Percentiles rank a stretch among this genome's conserved stretches.
phyloP scores from a whole-genome alignment of 2,329 filamentous ascomycete genomes.

The Alternaria alternata region DNA sequence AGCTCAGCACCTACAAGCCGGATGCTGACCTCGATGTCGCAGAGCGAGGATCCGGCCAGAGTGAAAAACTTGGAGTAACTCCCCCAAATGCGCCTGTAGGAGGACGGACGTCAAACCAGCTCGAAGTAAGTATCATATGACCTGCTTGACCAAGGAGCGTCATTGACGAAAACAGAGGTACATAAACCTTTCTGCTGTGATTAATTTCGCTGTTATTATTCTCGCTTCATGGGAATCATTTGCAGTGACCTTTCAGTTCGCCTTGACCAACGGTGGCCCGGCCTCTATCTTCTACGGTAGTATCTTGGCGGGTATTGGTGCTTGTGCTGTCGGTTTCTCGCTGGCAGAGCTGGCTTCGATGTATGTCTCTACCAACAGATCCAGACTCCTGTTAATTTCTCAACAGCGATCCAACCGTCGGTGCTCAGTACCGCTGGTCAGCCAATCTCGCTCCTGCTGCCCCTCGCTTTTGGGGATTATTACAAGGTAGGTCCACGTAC shows the following conservation, averaged over 20 bases:
- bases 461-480: slow-evolving; percentile 37
- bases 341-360: slow-evolving; percentile 44
- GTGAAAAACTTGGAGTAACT: slow-evolving; percentile 13
- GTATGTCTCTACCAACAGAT: slow-evolving; percentile 17
- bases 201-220: slow-evolving; percentile 37
- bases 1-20: slow-evolving; percentile 20
- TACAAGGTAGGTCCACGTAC: slow-evolving; percentile 32
- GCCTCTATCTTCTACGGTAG: slow-evolving; percentile 41
- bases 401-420: slow-evolving; percentile 41
- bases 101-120: slow-evolving; percentile 9
- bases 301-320: slow-evolving; percentile 36
- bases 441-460: slow-evolving; percentile 36
- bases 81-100: slow-evolving; percentile 1
- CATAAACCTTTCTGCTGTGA: slow-evolving; percentile 35
- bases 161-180: slow-evolving; percentile 26
- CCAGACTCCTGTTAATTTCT: neutral
- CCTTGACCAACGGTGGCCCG: slow-evolving; percentile 41
- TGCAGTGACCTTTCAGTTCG: slow-evolving; percentile 38
- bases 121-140: slow-evolving; percentile 19
- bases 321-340: slow-evolving; percentile 44
- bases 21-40: slow-evolving; percentile 21
- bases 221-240: slow-evolving; percentile 38
- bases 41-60: slow-evolving; percentile 20
- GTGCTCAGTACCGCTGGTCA: slow-evolving; percentile 46
- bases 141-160: neutral